Evolutionary conservation across 2,329 filamentous ascomycete genomes (phyloP).

Genomic region (Cryphonectria parasitica): DNA sequence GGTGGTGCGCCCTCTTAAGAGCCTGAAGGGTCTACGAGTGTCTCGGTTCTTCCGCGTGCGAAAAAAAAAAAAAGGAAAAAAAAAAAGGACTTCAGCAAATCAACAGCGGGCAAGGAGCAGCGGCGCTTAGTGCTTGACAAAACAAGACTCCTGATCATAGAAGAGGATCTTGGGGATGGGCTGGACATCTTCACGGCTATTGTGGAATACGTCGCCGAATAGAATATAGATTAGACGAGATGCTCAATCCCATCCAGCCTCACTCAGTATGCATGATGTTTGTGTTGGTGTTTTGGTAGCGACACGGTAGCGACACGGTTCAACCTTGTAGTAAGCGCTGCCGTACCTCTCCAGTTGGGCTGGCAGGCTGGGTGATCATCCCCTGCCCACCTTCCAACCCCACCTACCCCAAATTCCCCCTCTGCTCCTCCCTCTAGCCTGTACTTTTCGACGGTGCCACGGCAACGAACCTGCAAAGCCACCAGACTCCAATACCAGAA

Average conservation of each 20-base stretch:
- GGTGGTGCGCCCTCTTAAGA: slow-evolving; percentile 14
- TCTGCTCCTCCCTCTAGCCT: neutral
- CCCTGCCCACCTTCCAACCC: neutral
- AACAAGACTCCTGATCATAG: neutral
- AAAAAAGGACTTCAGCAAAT: neutral
- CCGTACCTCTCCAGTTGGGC: neutral
- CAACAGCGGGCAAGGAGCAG: neutral
- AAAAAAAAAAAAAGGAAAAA: neutral
- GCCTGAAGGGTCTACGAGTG: neutral
- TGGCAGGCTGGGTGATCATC: neutral
- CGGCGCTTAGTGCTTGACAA: neutral
- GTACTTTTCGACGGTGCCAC: neutral
- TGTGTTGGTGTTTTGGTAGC: neutral
- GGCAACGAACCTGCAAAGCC: slow-evolving; percentile 9
- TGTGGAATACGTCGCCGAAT: neutral
- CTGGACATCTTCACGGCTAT: neutral
- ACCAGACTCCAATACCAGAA: neutral
- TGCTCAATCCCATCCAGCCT: neutral
- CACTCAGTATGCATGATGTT: neutral
- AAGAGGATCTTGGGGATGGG: neutral
- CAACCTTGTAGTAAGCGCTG: neutral
- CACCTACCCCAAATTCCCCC: neutral
- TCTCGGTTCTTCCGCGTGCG: neutral
- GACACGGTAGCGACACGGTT: slow-evolving; percentile 4
- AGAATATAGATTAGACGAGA: neutral